phyloP scores from a whole-genome alignment of 2,329 filamentous ascomycete genomes.

The Macrophomina tecta region DNA sequence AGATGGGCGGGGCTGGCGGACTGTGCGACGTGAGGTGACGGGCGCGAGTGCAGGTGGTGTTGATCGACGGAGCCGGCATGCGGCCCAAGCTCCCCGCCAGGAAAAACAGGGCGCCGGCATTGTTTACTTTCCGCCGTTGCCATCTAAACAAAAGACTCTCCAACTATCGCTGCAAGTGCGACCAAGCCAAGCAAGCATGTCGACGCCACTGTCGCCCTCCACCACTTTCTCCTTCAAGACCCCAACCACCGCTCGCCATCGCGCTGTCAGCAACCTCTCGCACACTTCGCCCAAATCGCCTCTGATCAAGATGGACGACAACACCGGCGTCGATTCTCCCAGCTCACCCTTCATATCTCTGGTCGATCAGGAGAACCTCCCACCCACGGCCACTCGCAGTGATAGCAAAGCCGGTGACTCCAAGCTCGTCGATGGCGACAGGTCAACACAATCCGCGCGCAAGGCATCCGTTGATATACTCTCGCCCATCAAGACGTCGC shows the following conservation, averaged over 20 bases:
- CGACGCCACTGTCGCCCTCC: constrained; percentile 24
- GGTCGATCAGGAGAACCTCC: constrained; percentile 49
- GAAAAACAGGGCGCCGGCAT: constrained; percentile 19
- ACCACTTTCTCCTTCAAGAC: constrained; percentile 21
- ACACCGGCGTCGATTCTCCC: constrained; percentile 47
- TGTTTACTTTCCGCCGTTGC: constrained; percentile 22
- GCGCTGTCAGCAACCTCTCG: constrained; percentile 13
- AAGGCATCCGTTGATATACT: constrained; percentile 40
- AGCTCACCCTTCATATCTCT: constrained; percentile 58
- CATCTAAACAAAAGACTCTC: constrained; percentile 13
- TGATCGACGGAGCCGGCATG: neutral
- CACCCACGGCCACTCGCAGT: constrained; percentile 26
- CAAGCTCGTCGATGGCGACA: constrained; percentile 31
- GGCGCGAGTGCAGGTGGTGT: neutral
- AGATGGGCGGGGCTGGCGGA: neutral
- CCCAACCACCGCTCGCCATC: constrained; percentile 22
- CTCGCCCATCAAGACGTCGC: constrained; percentile 41
- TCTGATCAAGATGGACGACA: constrained; percentile 30
- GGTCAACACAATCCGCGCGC: constrained; percentile 41
- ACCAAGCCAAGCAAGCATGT: constrained; percentile 14
- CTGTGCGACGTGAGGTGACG: neutral
- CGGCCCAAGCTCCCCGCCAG: neutral
- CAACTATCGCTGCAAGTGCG: constrained; percentile 9
- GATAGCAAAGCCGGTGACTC: constrained; percentile 16
- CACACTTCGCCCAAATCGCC: constrained; percentile 23